Evolutionary conservation across 108 stramenopile genomes (phyloP).

Genomic region (Cyclotella choctawhatcheeana): DNA sequence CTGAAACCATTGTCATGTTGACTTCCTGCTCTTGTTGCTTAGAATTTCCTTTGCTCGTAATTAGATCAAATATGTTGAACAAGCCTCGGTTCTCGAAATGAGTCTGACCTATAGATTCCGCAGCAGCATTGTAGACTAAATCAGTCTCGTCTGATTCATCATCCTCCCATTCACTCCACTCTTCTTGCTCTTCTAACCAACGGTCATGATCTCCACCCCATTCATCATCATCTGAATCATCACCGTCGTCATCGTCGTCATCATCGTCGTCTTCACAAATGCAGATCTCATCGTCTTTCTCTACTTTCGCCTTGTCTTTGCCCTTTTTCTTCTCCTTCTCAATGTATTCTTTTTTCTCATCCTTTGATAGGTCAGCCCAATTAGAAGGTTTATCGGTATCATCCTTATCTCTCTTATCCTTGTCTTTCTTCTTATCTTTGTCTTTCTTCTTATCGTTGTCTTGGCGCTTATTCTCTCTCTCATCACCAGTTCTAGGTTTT

Average conservation of each 20-base stretch:
- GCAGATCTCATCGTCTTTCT: neutral
- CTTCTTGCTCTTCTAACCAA: neutral
- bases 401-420: neutral
- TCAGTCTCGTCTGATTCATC: too few relatives aligned
- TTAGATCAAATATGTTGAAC: neutral
- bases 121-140: too few relatives aligned
- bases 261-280: neutral
- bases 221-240: neutral
- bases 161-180: too few relatives aligned
- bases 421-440: neutral
- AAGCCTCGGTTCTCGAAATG: neutral
- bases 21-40: neutral
- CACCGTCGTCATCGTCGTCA: neutral
- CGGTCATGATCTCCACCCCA: neutral
- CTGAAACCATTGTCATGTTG: neutral
- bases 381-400: neutral
- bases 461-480: neutral
- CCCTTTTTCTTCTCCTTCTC: neutral
- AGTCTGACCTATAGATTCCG: neutral
- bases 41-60: neutral
- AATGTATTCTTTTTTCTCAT: neutral
- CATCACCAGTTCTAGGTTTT: neutral
- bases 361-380: neutral
- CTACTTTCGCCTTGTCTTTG: neutral
- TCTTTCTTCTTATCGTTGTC: neutral